Percentiles rank a stretch among this genome's conserved stretches.
phyloP scores from a whole-genome alignment of 768 basidiomycete species.

The Hericium rajendrae region DNA sequence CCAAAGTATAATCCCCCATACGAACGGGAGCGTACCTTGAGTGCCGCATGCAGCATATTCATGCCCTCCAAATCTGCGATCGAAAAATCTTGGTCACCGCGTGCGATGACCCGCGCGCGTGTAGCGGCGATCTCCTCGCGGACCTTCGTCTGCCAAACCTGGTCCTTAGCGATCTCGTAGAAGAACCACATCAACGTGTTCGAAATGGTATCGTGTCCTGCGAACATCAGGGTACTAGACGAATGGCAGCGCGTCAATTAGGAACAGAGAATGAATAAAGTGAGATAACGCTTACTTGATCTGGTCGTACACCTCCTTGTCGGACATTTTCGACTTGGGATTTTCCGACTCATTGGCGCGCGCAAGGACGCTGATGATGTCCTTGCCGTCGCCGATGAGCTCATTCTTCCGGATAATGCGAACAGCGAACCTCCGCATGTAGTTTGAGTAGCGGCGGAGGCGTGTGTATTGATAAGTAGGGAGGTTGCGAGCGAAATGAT shows the following conservation, averaged over 20 bases:
- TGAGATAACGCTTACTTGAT: conserved; percentile 8
- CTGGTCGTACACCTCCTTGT: conserved; percentile 13
- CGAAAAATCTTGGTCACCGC: background rate
- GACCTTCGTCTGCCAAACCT: background rate
- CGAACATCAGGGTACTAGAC: background rate
- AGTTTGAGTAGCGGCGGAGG: background rate
- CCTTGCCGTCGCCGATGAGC: conserved; percentile 6
- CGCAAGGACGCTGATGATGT: conserved; percentile 16
- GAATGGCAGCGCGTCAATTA: conserved; percentile 1
- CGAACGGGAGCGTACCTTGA: conserved; percentile 4
- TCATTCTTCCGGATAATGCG: conserved; percentile 5
- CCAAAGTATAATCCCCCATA: background rate
- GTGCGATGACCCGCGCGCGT: conserved; percentile 1
- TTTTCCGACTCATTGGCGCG: conserved; percentile 14
- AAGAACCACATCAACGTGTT: background rate
- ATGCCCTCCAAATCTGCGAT: conserved; percentile 1
- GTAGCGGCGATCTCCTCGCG: conserved; percentile 6
- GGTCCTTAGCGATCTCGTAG: background rate
- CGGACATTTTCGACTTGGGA: conserved; percentile 3
- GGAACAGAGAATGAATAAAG: background rate
- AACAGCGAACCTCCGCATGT: conserved; percentile 6
- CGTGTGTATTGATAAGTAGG: conserved; percentile 5
- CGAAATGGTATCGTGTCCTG: background rate
- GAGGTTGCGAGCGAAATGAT: conserved; percentile 8
- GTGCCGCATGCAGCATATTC: conserved; percentile 1